These are phyloP conservation scores for Alternaria alternata DNA, from an alignment of 2,329 filamentous ascomycete genomes.

Conservation along the genomic window DNA sequence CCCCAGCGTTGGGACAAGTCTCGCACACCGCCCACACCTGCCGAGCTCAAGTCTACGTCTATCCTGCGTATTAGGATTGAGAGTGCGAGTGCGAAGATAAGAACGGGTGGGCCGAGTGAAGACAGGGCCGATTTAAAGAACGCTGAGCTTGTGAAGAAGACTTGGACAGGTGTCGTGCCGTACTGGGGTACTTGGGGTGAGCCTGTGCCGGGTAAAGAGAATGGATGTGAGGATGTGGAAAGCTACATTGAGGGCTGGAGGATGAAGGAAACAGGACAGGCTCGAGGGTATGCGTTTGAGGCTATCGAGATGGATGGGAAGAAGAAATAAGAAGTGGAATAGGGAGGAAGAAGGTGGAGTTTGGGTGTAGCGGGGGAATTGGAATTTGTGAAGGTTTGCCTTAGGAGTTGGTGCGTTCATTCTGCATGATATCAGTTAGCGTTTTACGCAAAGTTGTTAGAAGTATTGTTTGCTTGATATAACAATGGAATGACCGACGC, in stretches of 20 bases:
- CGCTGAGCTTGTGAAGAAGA: constrained; percentile 25
- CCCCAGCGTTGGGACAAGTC: constrained; percentile 42
- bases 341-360: background rate
- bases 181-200: constrained; percentile 46
- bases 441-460: background rate
- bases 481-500: background rate
- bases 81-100: constrained; percentile 45
- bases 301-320: constrained; percentile 30
- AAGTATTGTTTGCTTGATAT: background rate
- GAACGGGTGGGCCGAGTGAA: constrained; percentile 45
- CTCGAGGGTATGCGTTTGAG: constrained; percentile 32
- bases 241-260: constrained; percentile 63
- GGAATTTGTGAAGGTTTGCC: background rate
- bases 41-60: constrained; percentile 40
- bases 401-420: background rate
- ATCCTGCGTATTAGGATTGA: constrained; percentile 38
- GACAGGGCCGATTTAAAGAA: constrained; percentile 45
- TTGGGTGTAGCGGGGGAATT: background rate
- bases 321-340: background rate
- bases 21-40: constrained; percentile 39
- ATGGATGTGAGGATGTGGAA: constrained; percentile 64
- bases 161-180: constrained; percentile 50
- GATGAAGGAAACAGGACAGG: constrained; percentile 34
- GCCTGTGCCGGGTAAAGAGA: constrained; percentile 41
- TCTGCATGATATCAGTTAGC: background rate